phyloP scores from a whole-genome alignment of 176 grass and related monocot genomes.

The Oryza rufipogon region DNA sequence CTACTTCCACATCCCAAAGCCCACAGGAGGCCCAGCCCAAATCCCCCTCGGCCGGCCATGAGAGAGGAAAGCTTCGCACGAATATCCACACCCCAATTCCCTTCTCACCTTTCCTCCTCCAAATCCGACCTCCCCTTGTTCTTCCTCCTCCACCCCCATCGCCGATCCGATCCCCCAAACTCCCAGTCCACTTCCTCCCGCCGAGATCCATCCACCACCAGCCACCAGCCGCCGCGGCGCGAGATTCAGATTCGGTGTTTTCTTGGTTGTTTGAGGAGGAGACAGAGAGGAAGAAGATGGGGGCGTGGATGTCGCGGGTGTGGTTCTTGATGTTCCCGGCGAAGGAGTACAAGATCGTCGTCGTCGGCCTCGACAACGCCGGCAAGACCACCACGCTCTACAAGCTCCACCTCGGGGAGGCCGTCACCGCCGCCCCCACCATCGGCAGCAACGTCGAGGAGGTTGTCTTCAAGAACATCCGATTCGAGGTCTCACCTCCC shows the following conservation, averaged over 20 bases:
- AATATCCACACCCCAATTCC: too few relatives aligned
- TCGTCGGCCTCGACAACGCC: conserved; percentile 94
- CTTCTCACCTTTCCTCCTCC: not conserved
- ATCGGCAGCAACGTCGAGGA: conserved; percentile 99
- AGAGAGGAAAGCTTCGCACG: too few relatives aligned
- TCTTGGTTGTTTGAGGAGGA: too few relatives aligned
- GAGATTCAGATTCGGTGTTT: conserved; percentile 39
- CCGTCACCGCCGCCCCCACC: conserved; percentile 89
- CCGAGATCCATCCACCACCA: not conserved
- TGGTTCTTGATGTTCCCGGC: conserved; percentile 97
- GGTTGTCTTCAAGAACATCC: conserved; percentile 98
- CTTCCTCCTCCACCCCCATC: not conserved
- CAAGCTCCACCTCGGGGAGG: conserved; percentile 96
- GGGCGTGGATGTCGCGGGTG: conserved; percentile 81
- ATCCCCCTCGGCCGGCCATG: too few relatives aligned
- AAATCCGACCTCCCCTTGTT: not conserved
- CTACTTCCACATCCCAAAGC: too few relatives aligned
- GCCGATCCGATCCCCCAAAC: not conserved
- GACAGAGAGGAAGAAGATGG: conserved; percentile 46
- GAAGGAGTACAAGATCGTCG: conserved; percentile 99
- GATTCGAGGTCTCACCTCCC: conserved; percentile 71
- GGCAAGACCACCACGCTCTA: conserved; percentile 97
- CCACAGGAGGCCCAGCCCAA: too few relatives aligned
- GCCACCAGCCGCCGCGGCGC: conserved; percentile 9
- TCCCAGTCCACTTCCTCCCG: too few relatives aligned